phyloP scores from a whole-genome alignment of 2,329 filamentous ascomycete genomes.

The Hypoxylon rubiginosum region DNA sequence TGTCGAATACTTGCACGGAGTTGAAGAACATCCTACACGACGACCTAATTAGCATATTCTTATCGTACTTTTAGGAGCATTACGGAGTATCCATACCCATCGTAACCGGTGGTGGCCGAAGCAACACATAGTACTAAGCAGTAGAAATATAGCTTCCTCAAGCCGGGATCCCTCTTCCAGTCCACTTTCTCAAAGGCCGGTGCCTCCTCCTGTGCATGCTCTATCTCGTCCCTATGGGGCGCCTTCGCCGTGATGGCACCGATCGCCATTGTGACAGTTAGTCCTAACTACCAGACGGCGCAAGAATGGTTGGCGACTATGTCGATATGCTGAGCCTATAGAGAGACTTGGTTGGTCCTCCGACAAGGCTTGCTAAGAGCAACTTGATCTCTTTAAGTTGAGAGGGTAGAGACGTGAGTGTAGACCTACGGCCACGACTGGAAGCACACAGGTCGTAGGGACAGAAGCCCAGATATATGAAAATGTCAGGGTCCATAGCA shows the following conservation, averaged over 20 bases:
- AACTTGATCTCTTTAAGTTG: conserved; percentile 22
- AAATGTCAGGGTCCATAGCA: conserved; percentile 30
- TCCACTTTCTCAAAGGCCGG: conserved; percentile 64
- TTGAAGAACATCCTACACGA: conserved; percentile 60
- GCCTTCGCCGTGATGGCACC: conserved; percentile 39
- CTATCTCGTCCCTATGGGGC: conserved; percentile 39
- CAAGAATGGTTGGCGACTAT: conserved; percentile 9
- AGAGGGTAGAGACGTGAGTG: conserved; percentile 27
- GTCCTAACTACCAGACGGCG: conserved; percentile 5
- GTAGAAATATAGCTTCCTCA: conserved; percentile 69
- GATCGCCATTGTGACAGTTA: conserved; percentile 37
- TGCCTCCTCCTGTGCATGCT: conserved; percentile 60
- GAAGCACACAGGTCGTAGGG: conserved; percentile 19
- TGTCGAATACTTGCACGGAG: conserved; percentile 58
- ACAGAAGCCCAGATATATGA: conserved; percentile 45
- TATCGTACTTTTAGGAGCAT: not conserved
- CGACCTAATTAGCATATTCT: conserved; percentile 25
- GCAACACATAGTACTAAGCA: conserved; percentile 65
- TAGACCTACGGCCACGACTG: conserved; percentile 14
- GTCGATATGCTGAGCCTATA: conserved; percentile 18
- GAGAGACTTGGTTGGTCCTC: conserved; percentile 24
- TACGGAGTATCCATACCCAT: conserved; percentile 58
- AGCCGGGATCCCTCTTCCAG: conserved; percentile 68
- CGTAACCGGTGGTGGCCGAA: conserved; percentile 69
- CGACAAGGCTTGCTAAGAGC: conserved; percentile 16